phyloP scores from a whole-genome alignment of 805 yeast species.

The Candida stauntonica region DNA sequence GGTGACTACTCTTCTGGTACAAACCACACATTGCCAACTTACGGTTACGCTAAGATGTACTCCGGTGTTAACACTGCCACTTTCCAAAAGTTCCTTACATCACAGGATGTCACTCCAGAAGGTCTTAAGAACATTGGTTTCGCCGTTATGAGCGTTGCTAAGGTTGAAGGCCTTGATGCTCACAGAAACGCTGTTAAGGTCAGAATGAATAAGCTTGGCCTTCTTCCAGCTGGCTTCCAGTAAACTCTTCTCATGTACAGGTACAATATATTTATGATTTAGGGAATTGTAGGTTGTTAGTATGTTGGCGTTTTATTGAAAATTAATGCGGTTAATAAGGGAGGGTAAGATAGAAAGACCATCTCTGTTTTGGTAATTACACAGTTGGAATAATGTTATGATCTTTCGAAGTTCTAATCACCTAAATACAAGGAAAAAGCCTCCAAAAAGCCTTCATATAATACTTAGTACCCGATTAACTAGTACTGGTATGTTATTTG shows the following conservation, averaged over 20 bases:
- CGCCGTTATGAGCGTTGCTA: constrained; percentile 94
- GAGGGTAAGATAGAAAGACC: too few species aligned
- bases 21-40: constrained; percentile 96
- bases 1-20: constrained; percentile 99
- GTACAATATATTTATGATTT: not conserved
- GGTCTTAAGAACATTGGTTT: constrained; percentile 89
- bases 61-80: constrained; percentile 96
- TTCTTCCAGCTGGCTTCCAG: constrained; percentile 34
- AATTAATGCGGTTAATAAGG: too few species aligned
- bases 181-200: constrained; percentile 96
- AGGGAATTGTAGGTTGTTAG: not conserved
- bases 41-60: constrained; percentile 96
- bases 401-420: too few species aligned
- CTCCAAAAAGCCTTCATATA: too few species aligned
- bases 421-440: too few species aligned
- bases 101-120: constrained; percentile 82
- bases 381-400: too few species aligned
- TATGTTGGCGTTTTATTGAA: too few species aligned
- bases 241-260: constrained; percentile 9
- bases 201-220: constrained; percentile 80
- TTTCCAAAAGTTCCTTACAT: constrained; percentile 90
- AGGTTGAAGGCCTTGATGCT: constrained; percentile 94
- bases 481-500: too few species aligned
- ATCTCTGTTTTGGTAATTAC: too few species aligned
- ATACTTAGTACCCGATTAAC: too few species aligned